Evolutionary conservation across 176 grass and related monocot species (phyloP).

Genomic region (Melocanna baccifera): DNA sequence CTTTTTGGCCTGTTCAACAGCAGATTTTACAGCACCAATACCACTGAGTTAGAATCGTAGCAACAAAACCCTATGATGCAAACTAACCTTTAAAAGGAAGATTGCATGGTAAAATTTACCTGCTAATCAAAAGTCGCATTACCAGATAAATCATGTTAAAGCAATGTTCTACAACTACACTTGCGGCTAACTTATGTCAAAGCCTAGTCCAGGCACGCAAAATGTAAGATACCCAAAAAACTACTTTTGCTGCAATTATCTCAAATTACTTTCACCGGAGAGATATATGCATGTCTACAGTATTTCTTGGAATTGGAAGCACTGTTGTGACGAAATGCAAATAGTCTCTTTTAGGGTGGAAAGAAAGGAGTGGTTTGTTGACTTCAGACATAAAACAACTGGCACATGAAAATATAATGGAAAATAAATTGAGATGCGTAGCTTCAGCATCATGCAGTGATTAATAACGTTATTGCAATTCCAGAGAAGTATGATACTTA

Average conservation of each 20-base stretch:
- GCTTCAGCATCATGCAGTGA: background rate
- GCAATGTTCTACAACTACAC: background rate
- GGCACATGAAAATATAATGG: background rate
- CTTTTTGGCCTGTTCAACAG: conserved; percentile 53
- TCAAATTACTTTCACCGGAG: background rate
- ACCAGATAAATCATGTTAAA: background rate
- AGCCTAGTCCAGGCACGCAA: background rate
- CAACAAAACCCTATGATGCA: background rate
- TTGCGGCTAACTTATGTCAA: background rate
- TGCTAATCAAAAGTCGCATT: background rate
- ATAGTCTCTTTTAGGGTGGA: background rate
- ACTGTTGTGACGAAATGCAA: background rate
- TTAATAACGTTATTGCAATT: background rate
- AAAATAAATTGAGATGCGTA: background rate
- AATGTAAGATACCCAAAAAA: background rate
- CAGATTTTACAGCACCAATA: conserved; percentile 12
- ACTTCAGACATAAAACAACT: background rate
- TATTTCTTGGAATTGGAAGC: background rate
- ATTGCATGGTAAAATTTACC: background rate
- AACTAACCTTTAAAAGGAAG: background rate
- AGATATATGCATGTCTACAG: background rate
- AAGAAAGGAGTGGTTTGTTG: background rate
- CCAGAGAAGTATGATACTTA: conserved; percentile 28
- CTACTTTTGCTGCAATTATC: background rate
- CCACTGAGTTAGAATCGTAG: background rate